Evolutionary conservation across 2,329 filamentous ascomycete species (phyloP).

Genomic region (Neophaeococcomyces mojaviensis): DNA sequence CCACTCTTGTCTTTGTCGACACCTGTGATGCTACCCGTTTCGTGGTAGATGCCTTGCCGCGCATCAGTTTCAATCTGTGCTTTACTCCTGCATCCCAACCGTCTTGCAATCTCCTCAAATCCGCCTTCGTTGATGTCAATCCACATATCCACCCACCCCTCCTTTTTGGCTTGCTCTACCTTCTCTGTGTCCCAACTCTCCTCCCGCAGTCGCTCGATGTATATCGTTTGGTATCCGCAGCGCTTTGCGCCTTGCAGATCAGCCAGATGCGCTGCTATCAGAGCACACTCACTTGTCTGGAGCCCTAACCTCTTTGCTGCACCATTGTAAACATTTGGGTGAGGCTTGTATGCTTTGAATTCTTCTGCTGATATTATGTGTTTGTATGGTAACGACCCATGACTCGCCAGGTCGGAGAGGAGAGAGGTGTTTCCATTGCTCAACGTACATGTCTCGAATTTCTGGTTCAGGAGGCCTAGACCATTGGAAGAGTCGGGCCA

Average conservation of each 20-base stretch:
- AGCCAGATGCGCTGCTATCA: constrained; percentile 68
- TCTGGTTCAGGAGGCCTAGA: constrained; percentile 48
- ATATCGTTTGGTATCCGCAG: constrained; percentile 62
- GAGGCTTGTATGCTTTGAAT: constrained; percentile 69
- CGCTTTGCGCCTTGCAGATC: constrained; percentile 61
- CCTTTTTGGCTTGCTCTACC: constrained; percentile 45
- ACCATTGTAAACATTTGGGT: constrained; percentile 57
- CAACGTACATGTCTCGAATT: constrained; percentile 56
- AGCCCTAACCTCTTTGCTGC: constrained; percentile 54
- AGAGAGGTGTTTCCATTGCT: constrained; percentile 67
- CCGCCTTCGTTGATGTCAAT: constrained; percentile 42
- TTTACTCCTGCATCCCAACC: constrained; percentile 31
- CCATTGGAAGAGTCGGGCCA: constrained; percentile 58
- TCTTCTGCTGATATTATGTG: constrained; percentile 59
- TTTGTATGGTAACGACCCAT: constrained; percentile 55
- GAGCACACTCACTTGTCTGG: constrained; percentile 55
- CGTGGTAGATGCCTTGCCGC: background rate
- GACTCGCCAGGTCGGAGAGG: constrained; percentile 55
- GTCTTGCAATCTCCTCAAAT: constrained; percentile 45
- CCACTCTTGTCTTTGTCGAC: background rate
- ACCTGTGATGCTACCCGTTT: constrained; percentile 4
- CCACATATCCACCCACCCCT: constrained; percentile 60
- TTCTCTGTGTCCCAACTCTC: constrained; percentile 52
- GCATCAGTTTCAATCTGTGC: background rate
- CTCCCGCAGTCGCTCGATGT: constrained; percentile 62